These are phyloP conservation scores for Lactarius pseudohatsudake DNA, from an alignment of 768 basidiomycete genomes.

Conservation along the genomic window DNA sequence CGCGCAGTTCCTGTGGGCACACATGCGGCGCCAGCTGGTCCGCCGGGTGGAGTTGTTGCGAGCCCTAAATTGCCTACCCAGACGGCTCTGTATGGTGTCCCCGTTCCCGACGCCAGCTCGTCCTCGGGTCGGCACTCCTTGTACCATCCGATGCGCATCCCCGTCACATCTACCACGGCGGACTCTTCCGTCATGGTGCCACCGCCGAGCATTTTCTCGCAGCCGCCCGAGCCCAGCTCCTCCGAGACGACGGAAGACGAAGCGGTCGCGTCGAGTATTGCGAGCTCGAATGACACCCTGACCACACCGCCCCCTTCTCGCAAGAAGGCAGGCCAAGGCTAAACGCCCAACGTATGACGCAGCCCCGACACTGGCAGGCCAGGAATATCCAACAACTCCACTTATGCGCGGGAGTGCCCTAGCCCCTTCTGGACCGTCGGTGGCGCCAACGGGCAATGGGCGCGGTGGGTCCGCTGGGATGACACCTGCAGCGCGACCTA, in stretches of 20 bases:
- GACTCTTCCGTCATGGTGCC: constrained; percentile 25
- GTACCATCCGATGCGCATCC: constrained; percentile 15
- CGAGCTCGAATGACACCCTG: constrained; percentile 28
- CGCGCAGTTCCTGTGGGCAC: not conserved
- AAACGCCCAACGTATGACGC: constrained; percentile 24
- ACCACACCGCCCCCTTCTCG: constrained; percentile 27
- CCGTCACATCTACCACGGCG: constrained; percentile 18
- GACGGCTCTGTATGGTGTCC: constrained; percentile 17
- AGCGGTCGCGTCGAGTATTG: constrained; percentile 24
- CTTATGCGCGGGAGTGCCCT: constrained; percentile 9
- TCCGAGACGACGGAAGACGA: constrained; percentile 27
- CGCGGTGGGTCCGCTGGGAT: constrained; percentile 24
- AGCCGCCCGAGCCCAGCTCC: constrained; percentile 17
- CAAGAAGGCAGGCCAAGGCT: constrained; percentile 9
- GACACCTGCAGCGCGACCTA: constrained; percentile 24
- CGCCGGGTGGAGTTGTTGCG: constrained; percentile 2
- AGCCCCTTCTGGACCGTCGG: constrained; percentile 14
- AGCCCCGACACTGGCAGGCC: constrained; percentile 13
- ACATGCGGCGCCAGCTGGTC: constrained; percentile 1
- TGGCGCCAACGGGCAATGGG: not conserved
- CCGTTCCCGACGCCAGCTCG: constrained; percentile 20
- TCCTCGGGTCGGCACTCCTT: constrained; percentile 18
- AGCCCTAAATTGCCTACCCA: constrained; percentile 14
- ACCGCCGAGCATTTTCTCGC: constrained; percentile 25
- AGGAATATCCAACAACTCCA: constrained; percentile 25